These are phyloP conservation scores for Blumeria hordei DNA, from an alignment of 2,329 filamentous ascomycete species.

Conservation along the genomic window DNA sequence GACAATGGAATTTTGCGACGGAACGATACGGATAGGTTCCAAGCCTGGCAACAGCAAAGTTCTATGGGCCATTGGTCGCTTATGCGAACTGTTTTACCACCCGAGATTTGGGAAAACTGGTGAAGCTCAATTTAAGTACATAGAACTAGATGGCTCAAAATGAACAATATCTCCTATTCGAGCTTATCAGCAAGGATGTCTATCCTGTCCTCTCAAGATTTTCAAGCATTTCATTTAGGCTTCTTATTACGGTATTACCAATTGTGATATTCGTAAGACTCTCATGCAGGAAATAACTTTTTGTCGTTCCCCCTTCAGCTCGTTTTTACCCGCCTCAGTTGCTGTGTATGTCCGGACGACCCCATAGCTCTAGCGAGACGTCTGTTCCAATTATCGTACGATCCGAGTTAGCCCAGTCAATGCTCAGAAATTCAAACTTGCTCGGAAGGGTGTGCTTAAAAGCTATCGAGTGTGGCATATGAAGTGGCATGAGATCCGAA, in stretches of 20 bases:
- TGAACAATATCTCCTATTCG: background rate
- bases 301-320: no score
- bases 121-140: slow-evolving; percentile 19
- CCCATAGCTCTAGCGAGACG: no score
- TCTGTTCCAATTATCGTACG: no score
- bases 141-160: background rate
- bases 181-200: background rate
- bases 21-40: slow-evolving; percentile 42
- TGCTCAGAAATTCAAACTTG: no score
- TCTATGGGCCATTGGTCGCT: slow-evolving; percentile 74
- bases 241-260: background rate
- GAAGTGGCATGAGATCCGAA: no score
- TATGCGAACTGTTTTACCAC: slow-evolving; percentile 67
- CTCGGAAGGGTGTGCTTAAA: no score
- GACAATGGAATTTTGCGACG: slow-evolving; percentile 29
- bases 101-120: slow-evolving; percentile 69
- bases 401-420: no score
- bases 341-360: no score
- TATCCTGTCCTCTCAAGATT: background rate
- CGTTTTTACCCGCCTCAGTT: no score
- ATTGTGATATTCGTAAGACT: background rate
- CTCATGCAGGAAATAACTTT: no score
- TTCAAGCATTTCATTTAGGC: background rate
- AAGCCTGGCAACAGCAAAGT: slow-evolving; percentile 47
- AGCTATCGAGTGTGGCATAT: no score